Evolutionary conservation across 352 stramenopile species (phyloP).

Genomic region (Phytophthora pini): DNA sequence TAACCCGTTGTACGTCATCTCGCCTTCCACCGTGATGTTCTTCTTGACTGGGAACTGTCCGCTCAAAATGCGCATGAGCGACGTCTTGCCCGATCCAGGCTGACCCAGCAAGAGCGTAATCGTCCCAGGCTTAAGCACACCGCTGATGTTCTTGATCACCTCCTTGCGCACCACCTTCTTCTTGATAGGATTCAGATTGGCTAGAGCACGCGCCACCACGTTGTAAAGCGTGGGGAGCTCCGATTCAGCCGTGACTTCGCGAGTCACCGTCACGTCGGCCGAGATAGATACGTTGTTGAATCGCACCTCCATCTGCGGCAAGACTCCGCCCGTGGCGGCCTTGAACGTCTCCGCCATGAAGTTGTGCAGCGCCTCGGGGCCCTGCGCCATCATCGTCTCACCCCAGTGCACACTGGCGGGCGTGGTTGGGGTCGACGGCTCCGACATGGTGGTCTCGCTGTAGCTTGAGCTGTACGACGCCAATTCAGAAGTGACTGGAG

Average conservation of each 20-base stretch:
- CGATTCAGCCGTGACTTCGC: constrained; percentile 21
- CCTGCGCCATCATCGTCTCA: constrained; percentile 30
- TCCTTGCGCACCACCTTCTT: constrained; percentile 32
- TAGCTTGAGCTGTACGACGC: constrained; percentile 16
- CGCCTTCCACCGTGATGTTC: constrained; percentile 44
- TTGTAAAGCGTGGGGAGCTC: constrained; percentile 61
- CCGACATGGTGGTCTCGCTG: constrained; percentile 19
- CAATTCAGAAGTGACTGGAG: constrained; percentile 27
- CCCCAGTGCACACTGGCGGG: constrained; percentile 34
- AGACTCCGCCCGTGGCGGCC: constrained; percentile 37
- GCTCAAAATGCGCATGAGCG: constrained; percentile 45
- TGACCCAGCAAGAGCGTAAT: constrained; percentile 44
- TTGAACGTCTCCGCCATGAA: constrained; percentile 49
- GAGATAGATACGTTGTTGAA: constrained; percentile 57
- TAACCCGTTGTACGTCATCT: constrained; percentile 62
- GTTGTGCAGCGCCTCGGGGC: constrained; percentile 45
- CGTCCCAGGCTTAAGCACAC: constrained; percentile 41
- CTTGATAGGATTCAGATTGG: constrained; percentile 29
- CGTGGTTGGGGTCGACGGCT: constrained; percentile 20
- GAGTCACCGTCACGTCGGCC: constrained; percentile 47
- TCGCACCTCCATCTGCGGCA: constrained; percentile 70
- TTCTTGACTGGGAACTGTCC: constrained; percentile 50
- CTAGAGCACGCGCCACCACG: constrained; percentile 42
- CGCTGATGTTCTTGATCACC: constrained; percentile 41
- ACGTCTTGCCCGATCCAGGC: constrained; percentile 35